These are phyloP conservation scores for Scleroderma bovista DNA, from an alignment of 768 basidiomycete genomes.

Conservation along the genomic window DNA sequence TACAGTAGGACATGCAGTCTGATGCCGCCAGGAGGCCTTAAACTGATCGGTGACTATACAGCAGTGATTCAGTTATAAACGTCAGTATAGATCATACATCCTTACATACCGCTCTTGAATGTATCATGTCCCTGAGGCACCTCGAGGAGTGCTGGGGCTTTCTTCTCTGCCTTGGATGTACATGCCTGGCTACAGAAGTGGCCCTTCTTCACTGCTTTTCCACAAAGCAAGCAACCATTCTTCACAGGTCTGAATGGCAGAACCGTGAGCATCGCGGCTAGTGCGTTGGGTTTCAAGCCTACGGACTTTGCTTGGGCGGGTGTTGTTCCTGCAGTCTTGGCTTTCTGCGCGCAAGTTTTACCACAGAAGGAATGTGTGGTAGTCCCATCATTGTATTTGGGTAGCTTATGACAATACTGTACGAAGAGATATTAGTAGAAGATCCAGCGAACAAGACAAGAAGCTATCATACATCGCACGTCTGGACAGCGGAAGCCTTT, in stretches of 20 bases:
- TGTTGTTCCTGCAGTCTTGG: conserved; percentile 21
- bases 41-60: conserved; percentile 59
- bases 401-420: conserved; percentile 55
- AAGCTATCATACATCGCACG: conserved; percentile 44
- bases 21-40: conserved; percentile 64
- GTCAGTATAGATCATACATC: neutral
- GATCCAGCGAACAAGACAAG: neutral
- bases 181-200: conserved; percentile 60
- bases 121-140: conserved; percentile 55
- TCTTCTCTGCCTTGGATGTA: conserved; percentile 47
- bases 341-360: conserved; percentile 54
- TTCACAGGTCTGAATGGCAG: conserved; percentile 26
- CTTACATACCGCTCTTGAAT: conserved; percentile 54
- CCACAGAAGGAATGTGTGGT: conserved; percentile 58
- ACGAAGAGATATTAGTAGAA: conserved; percentile 5
- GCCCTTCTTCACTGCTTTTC: conserved; percentile 52
- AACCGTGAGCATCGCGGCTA: conserved; percentile 29
- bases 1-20: conserved; percentile 52
- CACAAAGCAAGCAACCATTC: conserved; percentile 57
- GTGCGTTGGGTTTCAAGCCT: conserved; percentile 11
- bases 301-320: conserved; percentile 28
- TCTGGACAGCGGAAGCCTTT: conserved; percentile 27
- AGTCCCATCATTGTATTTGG: conserved; percentile 54
- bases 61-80: conserved; percentile 1
- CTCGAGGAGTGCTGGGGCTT: conserved; percentile 53